Conservation (phyloP, 352 stramenopile genomes). For the Phytophthora pseudosyringae region DNA sequence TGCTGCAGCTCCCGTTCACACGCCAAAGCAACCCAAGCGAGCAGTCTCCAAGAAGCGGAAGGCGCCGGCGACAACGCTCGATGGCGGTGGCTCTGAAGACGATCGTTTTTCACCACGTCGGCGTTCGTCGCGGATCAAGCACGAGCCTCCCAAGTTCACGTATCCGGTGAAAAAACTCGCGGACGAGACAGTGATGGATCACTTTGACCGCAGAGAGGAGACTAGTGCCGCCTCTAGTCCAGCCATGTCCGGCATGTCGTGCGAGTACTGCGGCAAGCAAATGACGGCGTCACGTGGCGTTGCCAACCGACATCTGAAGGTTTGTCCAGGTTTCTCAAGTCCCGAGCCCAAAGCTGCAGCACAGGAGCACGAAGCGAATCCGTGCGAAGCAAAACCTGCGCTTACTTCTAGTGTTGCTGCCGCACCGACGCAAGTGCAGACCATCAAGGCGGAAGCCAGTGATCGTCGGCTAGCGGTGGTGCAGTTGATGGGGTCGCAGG, state of each 20-base stretch:
- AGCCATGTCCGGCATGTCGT: constrained; percentile 3
- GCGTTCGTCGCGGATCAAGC: constrained; percentile 29
- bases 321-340: not conserved
- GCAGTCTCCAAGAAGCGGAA: constrained; percentile 20
- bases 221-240: not conserved
- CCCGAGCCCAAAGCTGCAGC: not conserved
- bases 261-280: constrained; percentile 28
- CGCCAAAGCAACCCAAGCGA: constrained; percentile 14
- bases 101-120: constrained; percentile 2
- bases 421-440: not conserved
- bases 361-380: constrained; percentile 1
- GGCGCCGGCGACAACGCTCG: not conserved
- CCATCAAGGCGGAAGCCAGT: not conserved
- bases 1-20: constrained; percentile 6
- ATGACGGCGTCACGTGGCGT: constrained; percentile 14
- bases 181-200: constrained; percentile 7
- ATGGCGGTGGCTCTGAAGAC: not conserved
- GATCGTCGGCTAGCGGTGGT: constrained; percentile 1
- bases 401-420: not conserved
- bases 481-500: constrained; percentile 40
- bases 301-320: constrained; percentile 19
- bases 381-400: constrained; percentile 1
- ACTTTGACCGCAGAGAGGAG: constrained; percentile 13
- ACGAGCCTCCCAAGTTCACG: constrained; percentile 10
- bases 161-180: not conserved